Evolutionary conservation across 1,284 basidiomycete genomes (phyloP), one percentile per base, ranked within the genome.

Genomic region (Megacollybia platyphylla): DNA sequence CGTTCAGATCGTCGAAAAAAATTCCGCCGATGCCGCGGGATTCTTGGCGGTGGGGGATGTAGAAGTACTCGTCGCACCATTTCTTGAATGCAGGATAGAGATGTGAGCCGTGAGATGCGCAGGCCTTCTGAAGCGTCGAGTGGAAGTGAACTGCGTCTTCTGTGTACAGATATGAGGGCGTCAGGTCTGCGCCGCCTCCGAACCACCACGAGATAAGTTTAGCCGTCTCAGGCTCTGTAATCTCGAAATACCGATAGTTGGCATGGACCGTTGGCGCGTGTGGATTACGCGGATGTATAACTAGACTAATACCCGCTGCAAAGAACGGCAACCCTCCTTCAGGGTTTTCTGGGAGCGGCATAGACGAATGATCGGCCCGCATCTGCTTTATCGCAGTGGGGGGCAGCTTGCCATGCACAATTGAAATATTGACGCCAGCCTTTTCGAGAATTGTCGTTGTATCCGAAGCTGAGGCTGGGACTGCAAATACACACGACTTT

Each of bases 61-160:
- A 84, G 62, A 99, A 98, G 68, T 99, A 99, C 57, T 89, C 80
- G 65, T 98, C 96, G 67, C 94, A 97, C 91, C 92, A 97, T 52
- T 75, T 73, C 61, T 98, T 98, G 75, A 93, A 92, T 1, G 70
- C 63, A 3, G 77, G 74, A 64, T 91, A 90, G 47, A 94, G 73
- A 24, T 67, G 64, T 2, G 66, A 47, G 38, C 87, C 79, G 59
- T 92, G 81, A 34, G 65, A 59, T 53, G 87, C 84, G 58, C 89
- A 93, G 0, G 87, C 85, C 2, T 59, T 58, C 60, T 90, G 87
- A 53, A 93, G 64, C 1, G 79, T 83, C 29, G 58, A 49, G 65
- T 98, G 96, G 67, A 97, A 98, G 58, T 93, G 89, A 18, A 61
- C 57, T 2, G 81, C 89, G 58, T 98, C 94, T 47, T 87, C 84